phyloP scores from a whole-genome alignment of 1,284 basidiomycete species.

The Cryptococcus neoformans region DNA sequence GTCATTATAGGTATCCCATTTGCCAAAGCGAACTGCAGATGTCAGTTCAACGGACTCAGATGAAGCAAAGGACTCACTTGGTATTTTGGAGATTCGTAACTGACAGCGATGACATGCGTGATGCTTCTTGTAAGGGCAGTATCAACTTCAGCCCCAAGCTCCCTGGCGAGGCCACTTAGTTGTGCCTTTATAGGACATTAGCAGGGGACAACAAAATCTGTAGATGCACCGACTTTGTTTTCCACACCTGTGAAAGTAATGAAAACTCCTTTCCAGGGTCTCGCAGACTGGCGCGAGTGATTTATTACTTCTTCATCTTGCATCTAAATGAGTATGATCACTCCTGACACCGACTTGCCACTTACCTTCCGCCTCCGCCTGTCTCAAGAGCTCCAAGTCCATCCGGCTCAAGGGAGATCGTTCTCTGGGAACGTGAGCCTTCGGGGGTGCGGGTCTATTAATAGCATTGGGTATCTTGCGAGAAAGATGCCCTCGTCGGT shows the following conservation, averaged over 20 bases:
- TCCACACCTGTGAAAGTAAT: constrained; percentile 46
- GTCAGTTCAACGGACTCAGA: background rate
- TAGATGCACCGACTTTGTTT: constrained; percentile 28
- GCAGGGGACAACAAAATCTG: background rate
- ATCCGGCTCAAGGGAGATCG: constrained; percentile 21
- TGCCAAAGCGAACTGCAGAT: constrained; percentile 39
- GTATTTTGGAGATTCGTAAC: constrained; percentile 38
- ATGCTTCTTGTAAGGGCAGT: constrained; percentile 38
- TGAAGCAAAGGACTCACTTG: constrained; percentile 19
- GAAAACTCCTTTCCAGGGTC: constrained; percentile 35
- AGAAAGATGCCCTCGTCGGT: constrained; percentile 42
- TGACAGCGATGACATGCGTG: constrained; percentile 41
- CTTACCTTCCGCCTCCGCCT: constrained; percentile 30
- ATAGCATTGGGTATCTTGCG: constrained; percentile 46
- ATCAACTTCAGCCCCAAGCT: constrained; percentile 38
- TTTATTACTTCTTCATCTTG: constrained; percentile 27
- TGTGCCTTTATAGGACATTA: constrained; percentile 7
- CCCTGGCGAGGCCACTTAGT: constrained; percentile 22
- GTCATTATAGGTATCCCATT: constrained; percentile 37
- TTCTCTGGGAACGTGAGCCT: constrained; percentile 7
- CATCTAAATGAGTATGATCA: background rate
- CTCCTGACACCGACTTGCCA: background rate
- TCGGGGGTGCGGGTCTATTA: constrained; percentile 35
- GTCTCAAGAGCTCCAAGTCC: constrained; percentile 26
- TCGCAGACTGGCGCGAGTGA: constrained; percentile 16